Base-by-base conservation (phyloP, 2,329 filamentous ascomycete genomes). In the Aspergillus caelatus region DNA sequence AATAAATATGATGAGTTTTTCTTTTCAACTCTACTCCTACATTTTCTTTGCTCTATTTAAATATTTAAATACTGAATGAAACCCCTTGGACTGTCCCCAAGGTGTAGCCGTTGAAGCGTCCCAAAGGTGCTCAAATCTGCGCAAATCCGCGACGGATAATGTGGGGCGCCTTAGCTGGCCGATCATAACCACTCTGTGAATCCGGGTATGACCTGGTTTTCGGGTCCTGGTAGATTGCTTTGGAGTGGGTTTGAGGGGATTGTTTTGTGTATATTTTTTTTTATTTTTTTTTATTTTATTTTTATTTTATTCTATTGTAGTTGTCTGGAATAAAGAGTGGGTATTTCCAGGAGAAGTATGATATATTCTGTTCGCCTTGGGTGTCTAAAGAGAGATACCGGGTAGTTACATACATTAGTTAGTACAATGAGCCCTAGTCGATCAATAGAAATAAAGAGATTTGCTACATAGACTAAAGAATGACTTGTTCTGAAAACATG, bases 81-180 rank as follows among this genome's bases (percentile, higher is more conserved):
- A 0, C 46, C 16, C 45, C 21, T 26, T 16, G 23, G 16, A 21
- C 45, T 28, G 56, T 46, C 58, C 62, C 55, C 67, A 65, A 70
- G 67, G 68, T 14, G 34, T 11, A 32, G 23, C 14, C 56, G 11
- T 9, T 45, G 19, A 7, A 26, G 1, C 41, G 21, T 21, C 26
- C 48, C 48, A 52, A 65, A 63, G 61, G 61, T 71, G 69, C 69
- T 71, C 69, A 71, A 70, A 71, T 70, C 32, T 58, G 69, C 67
- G 62, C 69, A 70, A 64, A 66, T 65, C 34, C 36, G 50, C 57
- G 56, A 53, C 23, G 16, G 16, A 14, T 9, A 5, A 48, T 48
- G 45, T 48, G 48, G 48, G 48, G 48, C 48, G 45, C 45, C 45
- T 4, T 16, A 19, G 2, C 36, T 28, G n/a, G 39, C 21, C 14